These are phyloP conservation scores for Jaltomata sinuosa DNA, from an alignment of 257 asterid species.

Conservation along the genomic window DNA sequence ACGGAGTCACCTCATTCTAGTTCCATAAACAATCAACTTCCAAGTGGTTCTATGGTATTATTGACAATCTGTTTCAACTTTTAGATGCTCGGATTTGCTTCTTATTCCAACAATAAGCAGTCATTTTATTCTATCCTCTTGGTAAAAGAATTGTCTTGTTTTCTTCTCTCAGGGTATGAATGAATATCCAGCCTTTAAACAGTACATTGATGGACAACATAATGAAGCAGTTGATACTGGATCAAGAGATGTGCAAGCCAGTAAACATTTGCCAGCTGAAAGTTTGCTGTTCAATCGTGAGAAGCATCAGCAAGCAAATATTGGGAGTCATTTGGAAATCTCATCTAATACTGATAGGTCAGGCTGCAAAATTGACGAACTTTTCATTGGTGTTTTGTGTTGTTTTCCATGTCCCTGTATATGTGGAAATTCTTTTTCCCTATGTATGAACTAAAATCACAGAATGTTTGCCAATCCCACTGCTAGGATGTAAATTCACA, in stretches of 20 bases:
- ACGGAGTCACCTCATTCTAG: conserved; percentile 36
- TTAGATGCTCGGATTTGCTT: background rate
- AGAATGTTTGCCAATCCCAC: background rate
- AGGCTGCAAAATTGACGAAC: conserved; percentile 10
- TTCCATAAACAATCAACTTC: conserved; percentile 33
- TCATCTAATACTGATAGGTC: conserved; percentile 46
- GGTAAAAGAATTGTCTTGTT: background rate
- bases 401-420: background rate
- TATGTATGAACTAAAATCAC: background rate
- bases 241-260: conserved; percentile 45
- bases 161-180: conserved; percentile 30
- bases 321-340: conserved; percentile 23
- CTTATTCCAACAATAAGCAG: background rate
- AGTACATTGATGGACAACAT: conserved; percentile 36
- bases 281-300: conserved; percentile 30
- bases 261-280: conserved; percentile 23
- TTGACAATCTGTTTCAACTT: conserved; percentile 1
- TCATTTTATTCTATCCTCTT: background rate
- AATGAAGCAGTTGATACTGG: conserved; percentile 27
- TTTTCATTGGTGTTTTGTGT: background rate
- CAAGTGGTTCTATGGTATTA: conserved; percentile 56
- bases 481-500: background rate
- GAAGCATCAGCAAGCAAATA: conserved; percentile 20
- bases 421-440: background rate
- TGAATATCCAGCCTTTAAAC: conserved; percentile 36